phyloP scores from a whole-genome alignment of 1,284 basidiomycete genomes.

The Athelia sp. region DNA sequence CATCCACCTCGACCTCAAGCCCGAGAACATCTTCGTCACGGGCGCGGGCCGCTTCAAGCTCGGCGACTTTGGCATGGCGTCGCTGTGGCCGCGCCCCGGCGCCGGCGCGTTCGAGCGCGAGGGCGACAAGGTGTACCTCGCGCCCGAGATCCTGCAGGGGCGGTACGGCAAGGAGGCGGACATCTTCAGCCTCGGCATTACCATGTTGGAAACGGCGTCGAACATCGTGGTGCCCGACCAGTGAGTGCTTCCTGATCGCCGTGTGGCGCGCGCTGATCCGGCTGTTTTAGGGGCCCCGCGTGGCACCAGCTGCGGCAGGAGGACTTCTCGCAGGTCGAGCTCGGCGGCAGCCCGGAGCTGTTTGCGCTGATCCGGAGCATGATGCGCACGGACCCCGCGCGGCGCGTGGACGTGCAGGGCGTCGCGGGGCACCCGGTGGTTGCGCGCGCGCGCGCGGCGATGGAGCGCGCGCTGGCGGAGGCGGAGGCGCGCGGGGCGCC shows the following conservation, averaged over 20 bases:
- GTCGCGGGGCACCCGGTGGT: constrained; percentile 68
- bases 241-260: constrained; percentile 47
- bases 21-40: constrained; percentile 95
- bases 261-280: constrained; percentile 19
- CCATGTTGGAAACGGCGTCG: constrained; percentile 90
- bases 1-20: constrained; percentile 97
- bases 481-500: constrained; percentile 34
- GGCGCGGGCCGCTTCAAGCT: constrained; percentile 91
- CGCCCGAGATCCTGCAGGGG: constrained; percentile 94
- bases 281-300: constrained; percentile 64
- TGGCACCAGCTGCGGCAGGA: constrained; percentile 94
- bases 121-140: constrained; percentile 96
- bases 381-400: constrained; percentile 70
- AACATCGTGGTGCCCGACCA: constrained; percentile 97
- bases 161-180: constrained; percentile 92
- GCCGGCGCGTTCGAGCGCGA: constrained; percentile 82
- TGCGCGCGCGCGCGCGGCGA: constrained; percentile 56
- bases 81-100: constrained; percentile 69
- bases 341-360: constrained; percentile 70
- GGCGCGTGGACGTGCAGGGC: constrained; percentile 55
- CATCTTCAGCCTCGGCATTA: constrained; percentile 95
- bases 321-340: constrained; percentile 88
- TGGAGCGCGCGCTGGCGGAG: constrained; percentile 48
- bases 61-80: constrained; percentile 98
- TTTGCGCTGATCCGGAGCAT: constrained; percentile 69